These are phyloP conservation scores for Toxoplasma gondii DNA, from an alignment of 169 alveolate species.

Conservation along the genomic window DNA sequence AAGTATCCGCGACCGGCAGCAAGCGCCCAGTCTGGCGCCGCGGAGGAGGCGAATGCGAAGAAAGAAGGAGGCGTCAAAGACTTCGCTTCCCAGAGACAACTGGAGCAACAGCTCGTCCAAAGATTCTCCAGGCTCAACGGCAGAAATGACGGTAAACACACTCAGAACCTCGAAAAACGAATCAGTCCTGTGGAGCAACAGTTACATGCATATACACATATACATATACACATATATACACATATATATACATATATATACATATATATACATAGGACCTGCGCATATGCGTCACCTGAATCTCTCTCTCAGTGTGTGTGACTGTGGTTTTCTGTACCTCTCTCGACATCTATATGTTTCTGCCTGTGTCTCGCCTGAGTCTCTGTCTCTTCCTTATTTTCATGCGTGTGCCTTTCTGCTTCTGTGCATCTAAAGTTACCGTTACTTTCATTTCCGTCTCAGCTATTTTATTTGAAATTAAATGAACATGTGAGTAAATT, in stretches of 20 bases:
- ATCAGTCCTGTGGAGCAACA: not conserved
- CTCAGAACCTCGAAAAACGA: not conserved
- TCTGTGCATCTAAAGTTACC: no score
- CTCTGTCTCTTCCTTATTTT: no score
- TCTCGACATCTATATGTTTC: not conserved
- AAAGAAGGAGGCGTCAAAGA: constrained; percentile 17
- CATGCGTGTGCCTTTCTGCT: no score
- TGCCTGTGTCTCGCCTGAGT: no score
- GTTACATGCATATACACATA: no score
- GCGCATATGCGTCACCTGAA: not conserved
- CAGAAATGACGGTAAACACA: constrained; percentile 15
- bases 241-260: not conserved
- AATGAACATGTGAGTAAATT: no score
- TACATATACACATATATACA: not conserved
- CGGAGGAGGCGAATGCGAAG: not conserved
- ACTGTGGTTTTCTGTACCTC: not conserved
- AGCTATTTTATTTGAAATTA: no score
- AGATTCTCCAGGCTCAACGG: not conserved
- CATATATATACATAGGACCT: not conserved
- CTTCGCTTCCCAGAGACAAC: constrained; percentile 18
- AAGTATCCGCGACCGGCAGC: constrained; percentile 23
- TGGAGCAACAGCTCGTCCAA: constrained; percentile 25
- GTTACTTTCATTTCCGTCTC: no score
- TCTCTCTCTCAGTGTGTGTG: not conserved
- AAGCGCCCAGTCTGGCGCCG: not conserved